Conservation (phyloP, 2,329 filamentous ascomycete species). For the Metarhizium robertsii region DNA sequence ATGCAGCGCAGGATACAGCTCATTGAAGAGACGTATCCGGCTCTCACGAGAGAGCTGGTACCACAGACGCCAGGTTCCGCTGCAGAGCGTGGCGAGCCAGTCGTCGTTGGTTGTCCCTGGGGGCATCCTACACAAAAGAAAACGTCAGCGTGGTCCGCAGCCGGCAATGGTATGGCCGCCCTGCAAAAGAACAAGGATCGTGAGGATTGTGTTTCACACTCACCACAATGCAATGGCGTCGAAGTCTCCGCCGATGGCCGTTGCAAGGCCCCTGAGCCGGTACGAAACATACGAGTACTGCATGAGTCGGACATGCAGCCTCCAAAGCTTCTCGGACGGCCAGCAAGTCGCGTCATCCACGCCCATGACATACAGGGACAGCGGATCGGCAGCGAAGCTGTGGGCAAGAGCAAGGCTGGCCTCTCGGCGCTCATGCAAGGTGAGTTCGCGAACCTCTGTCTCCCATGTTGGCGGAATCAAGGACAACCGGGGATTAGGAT, state of each 20-base stretch:
- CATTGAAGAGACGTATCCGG: slow-evolving; percentile 63
- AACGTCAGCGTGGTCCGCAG: background rate
- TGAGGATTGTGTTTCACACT: background rate
- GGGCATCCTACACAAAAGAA: slow-evolving; percentile 49
- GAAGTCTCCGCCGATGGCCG: slow-evolving; percentile 65
- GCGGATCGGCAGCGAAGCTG: slow-evolving; percentile 66
- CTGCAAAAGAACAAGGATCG: no score
- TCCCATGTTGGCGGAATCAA: slow-evolving; percentile 45
- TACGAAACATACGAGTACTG: slow-evolving; percentile 70
- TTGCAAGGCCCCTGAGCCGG: slow-evolving; percentile 63
- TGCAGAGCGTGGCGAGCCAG: slow-evolving; percentile 61
- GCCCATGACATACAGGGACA: slow-evolving; percentile 66
- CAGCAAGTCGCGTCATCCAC: slow-evolving; percentile 56
- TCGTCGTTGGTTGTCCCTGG: slow-evolving; percentile 67
- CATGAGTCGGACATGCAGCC: slow-evolving; percentile 67
- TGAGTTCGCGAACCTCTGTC: slow-evolving; percentile 51
- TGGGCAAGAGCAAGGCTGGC: slow-evolving; percentile 65
- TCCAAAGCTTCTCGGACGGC: slow-evolving; percentile 61
- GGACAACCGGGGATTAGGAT: slow-evolving; percentile 23
- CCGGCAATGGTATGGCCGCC: background rate
- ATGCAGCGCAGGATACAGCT: slow-evolving; percentile 68
- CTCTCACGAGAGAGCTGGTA: slow-evolving; percentile 67
- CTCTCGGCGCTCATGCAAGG: slow-evolving; percentile 58
- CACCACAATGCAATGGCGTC: slow-evolving; percentile 73
- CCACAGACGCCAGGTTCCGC: slow-evolving; percentile 68